A percentile compares a stretch with the other conserved stretches of the same genome.
Conservation (phyloP, 176 grass and related monocot species). For the Phragmites australis region DNA sequence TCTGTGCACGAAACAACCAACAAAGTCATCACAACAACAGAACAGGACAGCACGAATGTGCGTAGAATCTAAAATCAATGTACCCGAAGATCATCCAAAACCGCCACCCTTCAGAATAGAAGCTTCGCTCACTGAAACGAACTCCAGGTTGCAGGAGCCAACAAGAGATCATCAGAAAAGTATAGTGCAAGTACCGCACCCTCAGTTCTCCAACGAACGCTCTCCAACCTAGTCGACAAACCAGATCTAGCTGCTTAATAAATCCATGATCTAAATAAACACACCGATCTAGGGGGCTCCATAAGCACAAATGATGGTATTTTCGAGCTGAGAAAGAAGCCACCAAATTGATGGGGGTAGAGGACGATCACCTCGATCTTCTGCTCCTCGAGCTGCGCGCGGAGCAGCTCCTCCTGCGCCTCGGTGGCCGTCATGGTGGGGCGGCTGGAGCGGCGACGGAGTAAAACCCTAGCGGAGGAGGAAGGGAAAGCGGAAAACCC, state of each 20-base stretch:
- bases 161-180: neutral
- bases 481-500: constrained; percentile 20
- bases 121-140: neutral
- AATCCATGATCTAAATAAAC: neutral
- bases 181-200: neutral
- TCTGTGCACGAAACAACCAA: too few species aligned
- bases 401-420: constrained; percentile 17
- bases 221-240: neutral
- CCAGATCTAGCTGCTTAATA: neutral
- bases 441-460: neutral
- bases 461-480: neutral
- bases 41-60: too few species aligned
- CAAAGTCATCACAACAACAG: too few species aligned
- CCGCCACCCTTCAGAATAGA: too few species aligned
- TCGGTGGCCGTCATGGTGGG: constrained; percentile 26
- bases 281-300: neutral
- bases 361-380: constrained; percentile 33
- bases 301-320: neutral
- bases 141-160: neutral
- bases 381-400: constrained; percentile 29
- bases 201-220: neutral
- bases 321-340: neutral
- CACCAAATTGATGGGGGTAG: neutral
- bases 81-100: too few species aligned
- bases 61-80: too few species aligned